Conservation (phyloP, 441 rosid species). For the Isatis lusitanica region DNA sequence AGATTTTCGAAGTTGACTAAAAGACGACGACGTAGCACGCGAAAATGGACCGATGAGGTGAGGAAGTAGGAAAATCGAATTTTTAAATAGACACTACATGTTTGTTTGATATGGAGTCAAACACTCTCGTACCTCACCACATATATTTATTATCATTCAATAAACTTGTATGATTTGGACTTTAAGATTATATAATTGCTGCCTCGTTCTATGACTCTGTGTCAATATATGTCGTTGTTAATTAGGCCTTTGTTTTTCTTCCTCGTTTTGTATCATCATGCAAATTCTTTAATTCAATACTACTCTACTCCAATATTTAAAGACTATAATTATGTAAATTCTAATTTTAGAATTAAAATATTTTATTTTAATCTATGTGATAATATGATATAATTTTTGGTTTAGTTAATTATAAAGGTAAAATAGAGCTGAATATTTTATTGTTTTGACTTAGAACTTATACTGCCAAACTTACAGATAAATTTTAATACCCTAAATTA, state of each 20-base stretch:
- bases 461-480: no score
- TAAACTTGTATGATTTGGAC: background rate
- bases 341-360: no score
- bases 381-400: no score
- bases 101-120: background rate
- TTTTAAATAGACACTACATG: background rate
- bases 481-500: no score
- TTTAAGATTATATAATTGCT: background rate
- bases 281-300: no score
- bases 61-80: background rate
- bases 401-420: no score
- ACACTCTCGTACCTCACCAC: background rate
- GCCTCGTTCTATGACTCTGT: background rate
- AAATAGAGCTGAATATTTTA: no score
- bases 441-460: no score
- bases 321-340: no score
- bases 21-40: conserved; percentile 1
- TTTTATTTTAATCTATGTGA: no score
- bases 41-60: background rate
- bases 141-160: background rate
- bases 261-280: background rate
- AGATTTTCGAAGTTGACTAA: background rate
- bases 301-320: background rate
- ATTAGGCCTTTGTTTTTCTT: background rate
- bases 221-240: background rate